A percentile compares a stretch with the other conserved stretches of the same genome.
Conservation (phyloP, 495 filamentous ascomycete species). For the Penicillium odoratum region DNA sequence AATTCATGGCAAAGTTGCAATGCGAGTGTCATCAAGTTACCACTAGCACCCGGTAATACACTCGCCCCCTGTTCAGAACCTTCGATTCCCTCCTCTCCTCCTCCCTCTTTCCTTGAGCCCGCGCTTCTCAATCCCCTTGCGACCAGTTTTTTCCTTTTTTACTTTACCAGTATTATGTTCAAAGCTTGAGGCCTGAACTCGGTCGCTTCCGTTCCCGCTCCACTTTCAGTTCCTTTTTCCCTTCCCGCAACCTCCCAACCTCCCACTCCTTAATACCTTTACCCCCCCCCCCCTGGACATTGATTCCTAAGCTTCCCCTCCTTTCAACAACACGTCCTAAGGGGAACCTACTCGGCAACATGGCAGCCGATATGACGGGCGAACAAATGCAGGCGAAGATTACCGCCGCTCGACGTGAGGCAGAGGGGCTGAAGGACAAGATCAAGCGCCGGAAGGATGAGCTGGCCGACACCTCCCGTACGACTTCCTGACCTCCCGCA, state of each 20-base stretch:
- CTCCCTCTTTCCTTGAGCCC: conserved; percentile 8
- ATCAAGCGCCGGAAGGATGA: conserved; percentile 99
- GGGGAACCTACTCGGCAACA: conserved; percentile 37
- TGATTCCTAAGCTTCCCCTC: conserved; percentile 17
- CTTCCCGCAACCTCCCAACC: conserved; percentile 10
- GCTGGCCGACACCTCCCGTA: conserved; percentile 94
- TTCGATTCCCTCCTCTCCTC: conserved; percentile 19
- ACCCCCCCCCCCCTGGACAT: conserved; percentile 13
- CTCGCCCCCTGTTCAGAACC: conserved; percentile 21
- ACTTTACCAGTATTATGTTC: conserved; percentile 21
- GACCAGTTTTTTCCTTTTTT: conserved; percentile 8
- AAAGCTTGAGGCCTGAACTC: conserved; percentile 21
- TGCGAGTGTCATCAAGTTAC: conserved; percentile 12
- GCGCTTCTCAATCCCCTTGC: conserved; percentile 8
- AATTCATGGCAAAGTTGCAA: not conserved
- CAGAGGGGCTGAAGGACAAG: conserved; percentile 94
- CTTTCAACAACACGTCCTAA: conserved; percentile 21
- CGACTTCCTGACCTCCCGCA: conserved; percentile 40
- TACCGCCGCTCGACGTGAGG: conserved; percentile 94
- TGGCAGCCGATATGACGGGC: conserved; percentile 64
- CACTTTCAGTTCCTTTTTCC: conserved; percentile 19
- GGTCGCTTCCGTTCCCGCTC: conserved; percentile 21
- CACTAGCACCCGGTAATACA: conserved; percentile 16
- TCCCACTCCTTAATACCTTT: conserved; percentile 7
- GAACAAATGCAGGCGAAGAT: conserved; percentile 86